Base-by-base conservation (phyloP, 2,329 filamentous ascomycete genomes). In the Aspergillus ochraceoroseus region DNA sequence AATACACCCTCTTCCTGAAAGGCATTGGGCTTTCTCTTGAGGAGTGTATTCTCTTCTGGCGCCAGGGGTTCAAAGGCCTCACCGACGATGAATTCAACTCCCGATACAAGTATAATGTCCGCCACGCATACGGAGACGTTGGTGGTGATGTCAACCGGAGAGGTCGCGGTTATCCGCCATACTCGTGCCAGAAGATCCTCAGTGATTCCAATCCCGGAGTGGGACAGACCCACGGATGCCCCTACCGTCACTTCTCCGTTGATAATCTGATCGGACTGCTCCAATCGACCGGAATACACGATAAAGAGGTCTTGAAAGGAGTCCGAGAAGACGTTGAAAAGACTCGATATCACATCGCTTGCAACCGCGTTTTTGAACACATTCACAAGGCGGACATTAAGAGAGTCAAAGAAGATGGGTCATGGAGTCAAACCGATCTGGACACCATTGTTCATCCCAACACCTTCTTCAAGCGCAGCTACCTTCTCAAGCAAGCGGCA, bases 401-500 rank as follows among this genome's bases (percentile, higher is more conserved):
- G 59, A 80, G 77, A 57, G 85, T 83, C 47, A 86, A 83, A 65
- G 85, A 89, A 28, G 81, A 87, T 34, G 75, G 79, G 4, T 72
- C 81, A 36, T 83, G 83, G 80, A 80, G 74, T 8, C 70, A 82
- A 5, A 79, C 80, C 11, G 86, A 95, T 62, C 73, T 95, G 28
- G 90, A 96, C 66, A 96, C 90, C 0, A 94, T 98, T 59, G 82
- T 95, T 14, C 92, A 98, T 66, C 92, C 92, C 7, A 98, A 98
- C 63, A 89, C 90, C 51, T 98, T 95, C 67, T 98, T 96, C 67
- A 95, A 95, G 74, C 77, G 90, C 41, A 94, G 88, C 62, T 96
- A 87, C 64, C 58, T 94, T 53, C 70, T 98, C 46, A 95, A 88
- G 71, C 86, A 92, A 61, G 64, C 94, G 17, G 81, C 71, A 2